These are phyloP conservation scores for Claviceps quebecensis DNA, from an alignment of 2,329 filamentous ascomycete genomes.

Conservation along the genomic window DNA sequence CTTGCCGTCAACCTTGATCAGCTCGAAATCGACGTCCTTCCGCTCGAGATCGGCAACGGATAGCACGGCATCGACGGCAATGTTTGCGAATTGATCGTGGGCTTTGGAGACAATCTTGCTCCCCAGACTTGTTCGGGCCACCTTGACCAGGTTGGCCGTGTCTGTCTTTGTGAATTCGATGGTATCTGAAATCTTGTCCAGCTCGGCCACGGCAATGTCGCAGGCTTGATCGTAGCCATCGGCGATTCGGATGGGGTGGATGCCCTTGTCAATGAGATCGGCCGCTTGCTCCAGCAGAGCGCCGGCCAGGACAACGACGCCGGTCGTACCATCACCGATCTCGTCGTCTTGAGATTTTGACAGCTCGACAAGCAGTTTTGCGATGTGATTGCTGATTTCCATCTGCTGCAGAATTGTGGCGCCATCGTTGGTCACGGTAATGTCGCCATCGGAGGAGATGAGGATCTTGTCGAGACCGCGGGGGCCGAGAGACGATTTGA, in stretches of 20 bases:
- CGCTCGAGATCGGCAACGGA: conserved; percentile 92
- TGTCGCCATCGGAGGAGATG: conserved; percentile 96
- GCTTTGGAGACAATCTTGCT: conserved; percentile 99
- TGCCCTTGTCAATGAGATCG: conserved; percentile 98
- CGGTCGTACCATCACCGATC: conserved; percentile 95
- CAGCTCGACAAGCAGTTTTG: conserved; percentile 89
- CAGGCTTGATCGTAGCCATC: conserved; percentile 97
- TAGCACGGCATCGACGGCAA: conserved; percentile 91
- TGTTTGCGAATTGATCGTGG: conserved; percentile 94
- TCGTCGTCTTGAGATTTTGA: conserved; percentile 98
- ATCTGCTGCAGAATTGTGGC: conserved; percentile 96
- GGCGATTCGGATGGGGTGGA: conserved; percentile 95
- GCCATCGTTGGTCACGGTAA: conserved; percentile 97
- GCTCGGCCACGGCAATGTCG: conserved; percentile 83
- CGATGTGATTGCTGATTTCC: conserved; percentile 98
- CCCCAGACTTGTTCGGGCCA: conserved; percentile 87
- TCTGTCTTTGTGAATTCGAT: conserved; percentile 73
- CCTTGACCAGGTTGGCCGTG: conserved; percentile 79
- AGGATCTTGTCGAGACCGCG: conserved; percentile 97
- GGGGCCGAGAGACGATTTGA: conserved; percentile 92
- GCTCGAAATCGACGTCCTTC: conserved; percentile 95
- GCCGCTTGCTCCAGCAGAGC: conserved; percentile 92
- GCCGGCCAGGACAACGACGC: conserved; percentile 89
- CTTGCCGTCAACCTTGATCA: conserved; percentile 99
- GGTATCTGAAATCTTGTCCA: conserved; percentile 84